Conservation (phyloP, 2,329 filamentous ascomycete species). For the Penicillium sp. region DNA sequence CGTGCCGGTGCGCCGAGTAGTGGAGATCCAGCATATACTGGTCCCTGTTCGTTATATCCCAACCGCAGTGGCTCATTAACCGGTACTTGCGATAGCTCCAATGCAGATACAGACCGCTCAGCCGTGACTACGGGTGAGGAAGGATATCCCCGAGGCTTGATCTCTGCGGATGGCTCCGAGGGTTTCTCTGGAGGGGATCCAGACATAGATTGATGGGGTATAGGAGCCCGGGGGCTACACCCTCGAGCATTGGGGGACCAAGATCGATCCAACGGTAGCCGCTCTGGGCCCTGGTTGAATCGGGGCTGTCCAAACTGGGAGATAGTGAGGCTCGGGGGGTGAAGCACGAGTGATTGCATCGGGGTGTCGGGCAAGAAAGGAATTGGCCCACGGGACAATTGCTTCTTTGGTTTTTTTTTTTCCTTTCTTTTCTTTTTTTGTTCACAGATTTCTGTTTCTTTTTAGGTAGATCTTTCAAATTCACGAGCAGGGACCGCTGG, state of each 20-base stretch:
- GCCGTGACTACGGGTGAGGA: conserved; percentile 18
- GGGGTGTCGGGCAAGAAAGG: conserved; percentile 24
- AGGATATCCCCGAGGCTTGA: conserved; percentile 32
- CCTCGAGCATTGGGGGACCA: conserved; percentile 39
- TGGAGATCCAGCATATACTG: conserved; percentile 12
- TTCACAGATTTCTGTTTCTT: background rate
- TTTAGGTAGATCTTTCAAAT: conserved; percentile 9
- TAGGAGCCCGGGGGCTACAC: conserved; percentile 40
- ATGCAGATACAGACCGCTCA: conserved; percentile 9
- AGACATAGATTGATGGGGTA: conserved; percentile 45
- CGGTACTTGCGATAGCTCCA: conserved; percentile 17
- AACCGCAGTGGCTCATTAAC: conserved; percentile 22
- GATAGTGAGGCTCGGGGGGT: conserved; percentile 37
- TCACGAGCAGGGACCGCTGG: conserved; percentile 26
- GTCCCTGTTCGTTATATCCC: conserved; percentile 20
- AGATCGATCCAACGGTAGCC: conserved; percentile 34
- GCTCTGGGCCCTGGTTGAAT: conserved; percentile 35
- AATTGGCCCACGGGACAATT: conserved; percentile 16
- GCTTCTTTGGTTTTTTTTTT: background rate
- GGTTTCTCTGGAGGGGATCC: conserved; percentile 40
- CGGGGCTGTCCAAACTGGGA: conserved; percentile 38
- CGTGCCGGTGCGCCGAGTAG: conserved; percentile 24
- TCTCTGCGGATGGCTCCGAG: conserved; percentile 37
- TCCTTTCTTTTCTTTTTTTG: background rate
- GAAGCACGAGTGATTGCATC: conserved; percentile 45